Conservation (phyloP, 768 basidiomycete species). For the Cystofilobasidium macerans region DNA sequence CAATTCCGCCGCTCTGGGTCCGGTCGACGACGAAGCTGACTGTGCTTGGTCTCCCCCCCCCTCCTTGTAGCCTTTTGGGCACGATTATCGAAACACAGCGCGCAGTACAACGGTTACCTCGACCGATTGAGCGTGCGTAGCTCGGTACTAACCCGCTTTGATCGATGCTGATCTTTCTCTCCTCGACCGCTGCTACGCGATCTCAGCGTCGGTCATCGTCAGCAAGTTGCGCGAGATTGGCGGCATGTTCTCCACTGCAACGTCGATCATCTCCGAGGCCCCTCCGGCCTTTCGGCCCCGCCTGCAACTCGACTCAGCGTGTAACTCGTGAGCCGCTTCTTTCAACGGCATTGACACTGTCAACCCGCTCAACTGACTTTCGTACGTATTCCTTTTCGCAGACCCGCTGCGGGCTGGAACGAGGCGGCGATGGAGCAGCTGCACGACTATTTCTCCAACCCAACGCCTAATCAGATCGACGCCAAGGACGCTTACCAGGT, state of each 20-base stretch:
- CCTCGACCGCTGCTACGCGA: not conserved
- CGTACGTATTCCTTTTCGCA: not conserved
- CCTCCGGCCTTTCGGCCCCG: slow-evolving; percentile 67
- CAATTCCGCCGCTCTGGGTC: too few species aligned
- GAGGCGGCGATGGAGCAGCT: slow-evolving; percentile 79
- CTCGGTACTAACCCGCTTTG: too few species aligned
- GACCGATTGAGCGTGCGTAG: not conserved
- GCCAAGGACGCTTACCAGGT: slow-evolving; percentile 82
- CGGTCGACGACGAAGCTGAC: too few species aligned
- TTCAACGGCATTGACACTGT: not conserved
- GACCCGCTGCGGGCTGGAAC: slow-evolving; percentile 50
- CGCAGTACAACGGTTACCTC: slow-evolving; percentile 3
- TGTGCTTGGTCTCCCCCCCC: not conserved
- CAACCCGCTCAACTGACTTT: not conserved
- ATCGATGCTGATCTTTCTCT: too few species aligned
- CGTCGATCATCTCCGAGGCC: slow-evolving; percentile 60
- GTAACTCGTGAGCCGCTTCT: slow-evolving; percentile 25
- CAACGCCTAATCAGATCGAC: slow-evolving; percentile 70
- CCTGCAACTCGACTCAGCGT: slow-evolving; percentile 28
- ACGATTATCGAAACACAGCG: not conserved
- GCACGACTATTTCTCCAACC: slow-evolving; percentile 83
- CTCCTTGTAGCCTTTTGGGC: not conserved
- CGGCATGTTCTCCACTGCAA: slow-evolving; percentile 63
- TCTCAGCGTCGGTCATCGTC: slow-evolving; percentile 30
- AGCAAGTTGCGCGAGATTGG: slow-evolving; percentile 62